A percentile compares a stretch with the other conserved stretches of the same genome.
Evolutionary conservation across 2,329 filamentous ascomycete genomes (phyloP).

Genomic region (Furcasterigmium furcatum): DNA sequence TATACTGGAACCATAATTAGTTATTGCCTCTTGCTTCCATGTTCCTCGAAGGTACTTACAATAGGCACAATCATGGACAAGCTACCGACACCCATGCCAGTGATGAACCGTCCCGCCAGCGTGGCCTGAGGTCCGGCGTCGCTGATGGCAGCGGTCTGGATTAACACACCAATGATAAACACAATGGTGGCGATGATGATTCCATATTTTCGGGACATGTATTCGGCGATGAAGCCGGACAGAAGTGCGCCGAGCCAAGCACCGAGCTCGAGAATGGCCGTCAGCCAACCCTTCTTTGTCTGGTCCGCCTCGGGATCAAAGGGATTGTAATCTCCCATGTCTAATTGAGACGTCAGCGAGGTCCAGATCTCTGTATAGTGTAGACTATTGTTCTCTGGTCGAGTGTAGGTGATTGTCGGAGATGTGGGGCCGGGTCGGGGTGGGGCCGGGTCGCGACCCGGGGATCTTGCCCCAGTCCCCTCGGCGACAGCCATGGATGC

Average conservation of each 20-base stretch:
- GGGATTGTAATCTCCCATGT: constrained; percentile 54
- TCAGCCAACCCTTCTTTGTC: constrained; percentile 57
- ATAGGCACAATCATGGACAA: constrained; percentile 63
- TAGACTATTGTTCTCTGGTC: too few relatives aligned
- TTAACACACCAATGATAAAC: constrained; percentile 67
- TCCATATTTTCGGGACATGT: constrained; percentile 64
- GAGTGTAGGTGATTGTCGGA: too few relatives aligned
- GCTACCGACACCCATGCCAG: constrained; percentile 67
- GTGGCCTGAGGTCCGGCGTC: constrained; percentile 54
- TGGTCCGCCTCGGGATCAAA: constrained; percentile 39
- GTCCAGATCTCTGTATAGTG: too few relatives aligned
- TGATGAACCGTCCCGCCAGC: constrained; percentile 69
- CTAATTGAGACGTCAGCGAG: constrained; percentile 21
- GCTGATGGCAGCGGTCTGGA: constrained; percentile 60
- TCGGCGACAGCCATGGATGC: too few relatives aligned
- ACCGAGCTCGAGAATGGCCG: constrained; percentile 70
- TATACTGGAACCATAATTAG: too few relatives aligned
- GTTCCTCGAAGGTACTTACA: too few relatives aligned
- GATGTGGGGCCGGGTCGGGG: not conserved
- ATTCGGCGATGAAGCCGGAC: constrained; percentile 69
- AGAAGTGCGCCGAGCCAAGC: constrained; percentile 73
- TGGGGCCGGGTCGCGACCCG: too few relatives aligned
- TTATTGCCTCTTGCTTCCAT: too few relatives aligned
- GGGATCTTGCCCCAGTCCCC: too few relatives aligned
- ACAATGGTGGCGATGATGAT: constrained; percentile 63